Evolutionary conservation across 2,329 filamentous ascomycete species (phyloP), one percentile per base, ranked within the genome.

Genomic region (Venturia oleaginea): DNA sequence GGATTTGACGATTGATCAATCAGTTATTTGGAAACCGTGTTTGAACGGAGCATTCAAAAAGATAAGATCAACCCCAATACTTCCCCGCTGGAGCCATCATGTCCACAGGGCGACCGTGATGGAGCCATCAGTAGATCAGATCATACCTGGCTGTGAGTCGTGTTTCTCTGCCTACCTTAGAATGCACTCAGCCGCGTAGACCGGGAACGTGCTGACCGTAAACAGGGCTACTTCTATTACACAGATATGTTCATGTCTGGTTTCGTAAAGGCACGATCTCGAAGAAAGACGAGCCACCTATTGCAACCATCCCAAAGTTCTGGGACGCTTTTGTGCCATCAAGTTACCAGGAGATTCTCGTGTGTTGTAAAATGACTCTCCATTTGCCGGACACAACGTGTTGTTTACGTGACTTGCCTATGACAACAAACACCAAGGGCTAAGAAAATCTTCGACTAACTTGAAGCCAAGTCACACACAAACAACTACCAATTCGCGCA

Each of bases 1-100:
- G 65, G 65, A 32, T 66, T 66, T 24, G 43, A 42, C 34, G 65
- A 65, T 66, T 66, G 54, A 65, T 22, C 8, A 57, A 4, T 34
- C 6, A 27, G 46, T 57, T 32, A 7, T 11, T 24, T 27, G 22
- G 22, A 8, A 22, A 27, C 1, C 17, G 22, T 27, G 3, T 27
- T 2, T 22, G 43, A 48, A 13, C 10, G 46, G 13, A 51, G 11
- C 22, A 24, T 11, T 27, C 10, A 19, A 27, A 17, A 51, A 22
- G 46, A 10, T 22, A 24, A 51, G 22, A 17, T 10, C 11, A 27
- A 22, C 46, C 46, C 13, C 22, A 51, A 24, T 3, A 51, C 10
- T 13, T 1, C 46, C n/a, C 11, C 11, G 3, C 22, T 24, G 46
- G 22, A 51, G 46, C 13, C n/a, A 24, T 27, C 10, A 1, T 27